Conservation (phyloP, 2,329 filamentous ascomycete genomes). For the Ascochyta rabiei region DNA sequence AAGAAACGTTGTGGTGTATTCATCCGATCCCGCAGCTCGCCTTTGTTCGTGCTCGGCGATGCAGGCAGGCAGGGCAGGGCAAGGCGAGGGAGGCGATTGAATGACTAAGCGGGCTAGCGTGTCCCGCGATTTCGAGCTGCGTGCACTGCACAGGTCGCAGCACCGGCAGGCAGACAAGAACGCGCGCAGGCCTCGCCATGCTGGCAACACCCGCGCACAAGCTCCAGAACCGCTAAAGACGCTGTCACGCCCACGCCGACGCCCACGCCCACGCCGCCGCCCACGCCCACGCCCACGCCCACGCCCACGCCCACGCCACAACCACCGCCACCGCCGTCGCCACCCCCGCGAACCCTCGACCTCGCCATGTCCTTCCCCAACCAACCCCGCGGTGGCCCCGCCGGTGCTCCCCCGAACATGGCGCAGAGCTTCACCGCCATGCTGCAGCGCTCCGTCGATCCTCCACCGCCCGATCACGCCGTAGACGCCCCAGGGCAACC, state of each 20-base stretch:
- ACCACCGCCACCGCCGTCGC: slow-evolving; percentile 1
- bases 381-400: slow-evolving; percentile 39
- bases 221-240: slow-evolving; percentile 29
- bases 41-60: slow-evolving; percentile 1
- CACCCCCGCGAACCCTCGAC: slow-evolving; percentile 1
- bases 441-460: slow-evolving; percentile 45
- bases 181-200: slow-evolving; percentile 39
- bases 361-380: slow-evolving; percentile 37
- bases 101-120: slow-evolving; percentile 10
- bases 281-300: no score
- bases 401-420: slow-evolving; percentile 38
- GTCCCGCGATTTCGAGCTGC: slow-evolving; percentile 15
- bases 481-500: slow-evolving; percentile 33
- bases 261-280: background rate
- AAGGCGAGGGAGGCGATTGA: background rate
- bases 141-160: slow-evolving; percentile 10
- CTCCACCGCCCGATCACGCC: slow-evolving; percentile 33
- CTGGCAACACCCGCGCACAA: slow-evolving; percentile 26
- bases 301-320: no score
- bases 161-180: slow-evolving; percentile 22
- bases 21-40: slow-evolving; percentile 1
- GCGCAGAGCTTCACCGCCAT: slow-evolving; percentile 45
- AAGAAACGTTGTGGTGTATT: no score
- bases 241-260: slow-evolving; percentile 6
- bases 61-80: no score